Percentiles rank a stretch among this genome's conserved stretches.
phyloP scores from a whole-genome alignment of 192 early-diverging fungal genomes.

The Coemansia sp. region DNA sequence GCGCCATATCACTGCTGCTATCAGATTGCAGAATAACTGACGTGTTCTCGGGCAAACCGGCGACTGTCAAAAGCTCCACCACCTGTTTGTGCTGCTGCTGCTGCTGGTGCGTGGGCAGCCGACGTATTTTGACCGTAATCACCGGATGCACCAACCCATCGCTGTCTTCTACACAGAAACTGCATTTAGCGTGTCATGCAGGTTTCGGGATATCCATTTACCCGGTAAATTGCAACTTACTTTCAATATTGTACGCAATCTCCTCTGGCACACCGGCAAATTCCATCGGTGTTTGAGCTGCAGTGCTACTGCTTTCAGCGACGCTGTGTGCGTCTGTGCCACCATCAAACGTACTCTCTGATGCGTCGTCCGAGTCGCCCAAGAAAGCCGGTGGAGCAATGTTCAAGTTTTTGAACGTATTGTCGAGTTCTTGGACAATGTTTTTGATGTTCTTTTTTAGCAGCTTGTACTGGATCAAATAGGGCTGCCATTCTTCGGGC shows the following conservation, averaged over 20 bases:
- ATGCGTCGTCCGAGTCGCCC: conserved; percentile 6
- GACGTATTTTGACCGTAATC: conserved; percentile 40
- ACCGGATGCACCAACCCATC: conserved; percentile 48
- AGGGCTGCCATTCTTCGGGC: conserved; percentile 70
- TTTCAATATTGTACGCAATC: conserved; percentile 47
- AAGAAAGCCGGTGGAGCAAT: conserved; percentile 14
- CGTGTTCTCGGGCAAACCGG: conserved; percentile 10
- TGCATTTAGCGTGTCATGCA: neutral
- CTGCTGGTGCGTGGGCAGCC: conserved; percentile 2
- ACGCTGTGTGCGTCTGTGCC: neutral
- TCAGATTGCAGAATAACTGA: conserved; percentile 17
- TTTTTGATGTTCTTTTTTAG: conserved; percentile 71
- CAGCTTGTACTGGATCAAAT: conserved; percentile 73
- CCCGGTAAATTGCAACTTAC: conserved; percentile 16
- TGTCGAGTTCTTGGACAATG: conserved; percentile 69
- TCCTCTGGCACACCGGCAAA: conserved; percentile 14
- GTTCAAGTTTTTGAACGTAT: conserved; percentile 35
- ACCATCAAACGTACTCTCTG: neutral
- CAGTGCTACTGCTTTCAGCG: neutral
- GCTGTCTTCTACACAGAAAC: conserved; percentile 37
- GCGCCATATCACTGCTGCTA: neutral
- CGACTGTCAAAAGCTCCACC: conserved; percentile 3
- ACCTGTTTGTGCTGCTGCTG: neutral
- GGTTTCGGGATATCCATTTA: neutral
- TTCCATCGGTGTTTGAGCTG: neutral